A percentile compares a stretch with the other conserved stretches of the same genome.
Conservation (phyloP, 805 yeast genomes). For the Wickerhamiella shivajii region DNA sequence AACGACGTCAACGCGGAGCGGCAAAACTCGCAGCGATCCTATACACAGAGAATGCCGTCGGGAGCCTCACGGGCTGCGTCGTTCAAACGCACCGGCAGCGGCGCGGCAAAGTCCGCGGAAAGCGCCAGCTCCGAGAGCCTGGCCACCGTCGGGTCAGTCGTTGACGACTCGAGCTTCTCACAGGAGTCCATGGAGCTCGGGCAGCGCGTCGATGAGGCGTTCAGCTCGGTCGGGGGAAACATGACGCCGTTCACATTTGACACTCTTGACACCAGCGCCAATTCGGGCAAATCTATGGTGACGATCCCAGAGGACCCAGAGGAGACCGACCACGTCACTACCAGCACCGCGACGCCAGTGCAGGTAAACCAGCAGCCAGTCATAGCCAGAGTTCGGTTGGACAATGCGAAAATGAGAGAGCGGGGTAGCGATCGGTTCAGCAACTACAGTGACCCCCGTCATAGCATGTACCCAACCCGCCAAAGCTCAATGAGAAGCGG, state of each 20-base stretch:
- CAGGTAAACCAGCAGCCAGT: background rate
- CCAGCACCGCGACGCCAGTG: constrained; percentile 3
- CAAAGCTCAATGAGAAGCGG: constrained; percentile 3
- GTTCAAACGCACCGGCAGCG: too few relatives aligned
- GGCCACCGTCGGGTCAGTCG: background rate
- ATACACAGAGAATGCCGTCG: too few relatives aligned
- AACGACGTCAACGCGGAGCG: too few relatives aligned
- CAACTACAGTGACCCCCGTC: background rate
- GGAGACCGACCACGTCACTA: constrained; percentile 2
- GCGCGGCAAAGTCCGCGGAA: too few relatives aligned
- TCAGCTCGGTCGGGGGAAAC: too few relatives aligned
- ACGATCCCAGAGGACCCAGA: constrained; percentile 10
- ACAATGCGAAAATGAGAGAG: constrained; percentile 1
- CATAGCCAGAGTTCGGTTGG: background rate
- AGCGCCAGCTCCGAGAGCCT: background rate
- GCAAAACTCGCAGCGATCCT: too few relatives aligned
- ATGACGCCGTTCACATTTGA: constrained; percentile 7
- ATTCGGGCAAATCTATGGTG: constrained; percentile 10
- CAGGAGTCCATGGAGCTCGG: too few relatives aligned
- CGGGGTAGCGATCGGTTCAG: background rate
- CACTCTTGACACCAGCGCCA: constrained; percentile 9
- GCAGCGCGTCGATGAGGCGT: too few relatives aligned
- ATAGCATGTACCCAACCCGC: constrained; percentile 2
- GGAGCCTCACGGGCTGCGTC: too few relatives aligned
- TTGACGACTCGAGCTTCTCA: background rate